Percentiles rank a stretch among this genome's conserved stretches.
These are phyloP conservation scores for Chlorociboria aeruginascens DNA, from an alignment of 495 filamentous ascomycete genomes.

Conservation along the genomic window DNA sequence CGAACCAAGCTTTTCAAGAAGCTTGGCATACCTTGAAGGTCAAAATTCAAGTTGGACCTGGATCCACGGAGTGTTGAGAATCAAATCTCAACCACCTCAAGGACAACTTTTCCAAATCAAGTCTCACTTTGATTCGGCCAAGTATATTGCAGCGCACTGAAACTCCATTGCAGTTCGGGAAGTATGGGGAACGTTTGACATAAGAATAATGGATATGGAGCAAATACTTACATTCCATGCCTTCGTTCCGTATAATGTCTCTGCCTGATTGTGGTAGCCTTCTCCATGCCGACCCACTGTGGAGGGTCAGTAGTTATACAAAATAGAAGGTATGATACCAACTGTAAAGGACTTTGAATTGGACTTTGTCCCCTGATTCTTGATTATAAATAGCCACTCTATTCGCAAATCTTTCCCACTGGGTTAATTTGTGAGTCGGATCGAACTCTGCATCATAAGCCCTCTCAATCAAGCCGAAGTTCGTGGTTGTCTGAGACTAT, in stretches of 20 bases:
- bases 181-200: neutral
- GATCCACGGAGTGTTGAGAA: too few species aligned
- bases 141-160: too few species aligned
- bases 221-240: conserved; percentile 48
- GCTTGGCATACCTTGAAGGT: too few species aligned
- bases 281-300: conserved; percentile 54
- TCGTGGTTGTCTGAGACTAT: conserved; percentile 37
- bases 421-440: conserved; percentile 31
- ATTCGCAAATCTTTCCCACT: conserved; percentile 55
- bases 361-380: conserved; percentile 30
- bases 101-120: too few species aligned
- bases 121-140: too few species aligned
- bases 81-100: too few species aligned
- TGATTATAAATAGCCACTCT: conserved; percentile 44
- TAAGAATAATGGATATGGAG: conserved; percentile 1
- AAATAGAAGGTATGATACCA: neutral
- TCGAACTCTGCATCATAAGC: conserved; percentile 34
- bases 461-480: conserved; percentile 56
- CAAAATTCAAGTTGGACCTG: too few species aligned
- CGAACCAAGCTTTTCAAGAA: too few species aligned
- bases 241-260: conserved; percentile 52
- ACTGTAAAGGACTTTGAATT: conserved; percentile 57
- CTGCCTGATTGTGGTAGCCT: conserved; percentile 55
- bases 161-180: neutral
- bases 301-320: neutral